Evolutionary conservation across 2,329 filamentous ascomycete species (phyloP), one percentile per base, ranked within the genome.

Genomic region (Ceratocystis destructans): DNA sequence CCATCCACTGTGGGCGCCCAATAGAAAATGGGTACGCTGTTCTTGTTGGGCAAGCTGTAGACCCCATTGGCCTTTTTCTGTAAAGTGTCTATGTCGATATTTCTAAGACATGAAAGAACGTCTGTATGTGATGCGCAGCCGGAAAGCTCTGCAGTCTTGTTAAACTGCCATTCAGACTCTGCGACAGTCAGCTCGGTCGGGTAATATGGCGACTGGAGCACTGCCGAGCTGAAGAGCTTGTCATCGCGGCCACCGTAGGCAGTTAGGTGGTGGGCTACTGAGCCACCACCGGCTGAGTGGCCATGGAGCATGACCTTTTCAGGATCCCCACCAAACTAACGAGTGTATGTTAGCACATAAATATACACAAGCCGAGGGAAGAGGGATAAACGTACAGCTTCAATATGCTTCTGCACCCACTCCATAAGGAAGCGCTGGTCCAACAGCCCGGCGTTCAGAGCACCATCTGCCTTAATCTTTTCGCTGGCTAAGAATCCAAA

Each of bases 321-420:
- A 0, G 76, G 67, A 68, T 82, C 76, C 2, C 80, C 80, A 7
- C 76, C 76, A 66, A 81, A 81, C 22, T 75, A 2, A 78, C 5
- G 37, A 25, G 33, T 17, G 17, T 4, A 6, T 37, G 28, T 48
- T 33, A 33, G 46, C 25, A 63, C 33, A 33, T 3, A n/a, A 50
- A 25, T 37, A 3, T 37, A 20, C 61, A n/a, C 20, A 20, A 20
- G 12, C 17, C 17, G 12, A 20, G 15, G 15, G 8, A 25, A 20
- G 25, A 28, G 12, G 12, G 25, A 10, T 25, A 7, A 17, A 67
- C 68, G 5, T 71, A 79, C 78, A 72, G 79, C 73, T 37, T 73
- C 72, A 53, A 88, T 86, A 68, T 88, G 76, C 45, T 79, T 74
- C 44, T 79, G 74, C 0, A 80, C 76, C 81, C 81, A 83, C 70